Percentiles rank a stretch among this genome's conserved stretches.
Conservation (phyloP, 306 rosid genomes). For the Cajanus cajan region DNA sequence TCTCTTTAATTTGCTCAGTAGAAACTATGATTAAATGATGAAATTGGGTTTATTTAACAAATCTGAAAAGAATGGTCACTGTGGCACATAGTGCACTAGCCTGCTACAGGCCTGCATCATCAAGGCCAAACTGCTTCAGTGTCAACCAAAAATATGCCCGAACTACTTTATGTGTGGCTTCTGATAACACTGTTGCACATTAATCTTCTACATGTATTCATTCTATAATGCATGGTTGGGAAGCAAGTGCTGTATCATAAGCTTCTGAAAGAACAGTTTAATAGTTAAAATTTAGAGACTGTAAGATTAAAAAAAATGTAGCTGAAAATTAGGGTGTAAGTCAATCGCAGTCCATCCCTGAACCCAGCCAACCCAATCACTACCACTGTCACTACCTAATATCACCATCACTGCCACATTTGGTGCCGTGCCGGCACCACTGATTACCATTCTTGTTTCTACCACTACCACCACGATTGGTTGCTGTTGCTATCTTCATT, state of each 20-base stretch:
- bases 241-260: not conserved
- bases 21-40: not conserved
- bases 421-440: no score
- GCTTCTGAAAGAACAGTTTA: not conserved
- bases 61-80: not conserved
- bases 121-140: not conserved
- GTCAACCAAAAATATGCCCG: not conserved
- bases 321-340: not conserved
- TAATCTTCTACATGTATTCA: not conserved
- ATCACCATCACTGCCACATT: no score
- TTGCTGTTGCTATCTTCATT: not conserved
- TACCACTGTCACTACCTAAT: not conserved
- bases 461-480: not conserved
- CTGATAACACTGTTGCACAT: not conserved
- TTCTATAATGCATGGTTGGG: not conserved
- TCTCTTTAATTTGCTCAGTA: conserved; percentile 19
- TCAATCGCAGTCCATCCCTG: no score
- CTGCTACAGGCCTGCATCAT: conserved; percentile 4
- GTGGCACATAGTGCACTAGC: not conserved
- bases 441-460: no score
- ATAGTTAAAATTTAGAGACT: not conserved
- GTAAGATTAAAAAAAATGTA: not conserved
- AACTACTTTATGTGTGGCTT: not conserved
- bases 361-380: not conserved
- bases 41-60: not conserved